Evolutionary conservation across 371 early-diverging fungal species (phyloP).

Genomic region (Rhizopus sp.): DNA sequence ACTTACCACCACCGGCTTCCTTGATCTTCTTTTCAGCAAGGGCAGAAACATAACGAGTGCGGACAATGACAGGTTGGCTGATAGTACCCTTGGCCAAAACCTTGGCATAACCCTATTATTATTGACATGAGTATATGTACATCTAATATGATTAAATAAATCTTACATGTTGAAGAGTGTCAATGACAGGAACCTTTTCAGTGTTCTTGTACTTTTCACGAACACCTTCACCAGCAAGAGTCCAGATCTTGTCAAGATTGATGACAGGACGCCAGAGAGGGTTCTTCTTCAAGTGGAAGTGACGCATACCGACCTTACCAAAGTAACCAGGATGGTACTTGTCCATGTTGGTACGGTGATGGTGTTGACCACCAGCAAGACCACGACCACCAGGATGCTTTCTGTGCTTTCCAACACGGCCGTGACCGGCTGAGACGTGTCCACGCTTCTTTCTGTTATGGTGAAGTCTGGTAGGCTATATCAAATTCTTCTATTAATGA

Average conservation of each 20-base stretch:
- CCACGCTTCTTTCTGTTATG: slow-evolving; percentile 91
- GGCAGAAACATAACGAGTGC: slow-evolving; percentile 94
- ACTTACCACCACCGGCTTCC: slow-evolving; percentile 89
- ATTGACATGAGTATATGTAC: not conserved
- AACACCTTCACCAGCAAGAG: slow-evolving; percentile 91
- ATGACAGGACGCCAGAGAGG: slow-evolving; percentile 84
- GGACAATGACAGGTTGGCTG: slow-evolving; percentile 97
- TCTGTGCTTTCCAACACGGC: slow-evolving; percentile 98
- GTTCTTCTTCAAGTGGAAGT: slow-evolving; percentile 98
- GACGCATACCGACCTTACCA: slow-evolving; percentile 99
- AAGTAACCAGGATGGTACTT: slow-evolving; percentile 99
- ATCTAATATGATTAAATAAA: not conserved
- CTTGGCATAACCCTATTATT: slow-evolving; percentile 88
- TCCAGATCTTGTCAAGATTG: slow-evolving; percentile 95
- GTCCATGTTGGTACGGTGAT: slow-evolving; percentile 99
- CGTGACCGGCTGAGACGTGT: slow-evolving; percentile 94
- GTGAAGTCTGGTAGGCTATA: slow-evolving; percentile 82
- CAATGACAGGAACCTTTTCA: slow-evolving; percentile 93
- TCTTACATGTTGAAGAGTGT: slow-evolving; percentile 77
- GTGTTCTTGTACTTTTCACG: slow-evolving; percentile 86
- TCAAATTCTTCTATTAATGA: not conserved
- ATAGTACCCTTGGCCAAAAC: slow-evolving; percentile 96
- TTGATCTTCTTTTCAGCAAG: slow-evolving; percentile 99
- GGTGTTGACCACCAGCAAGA: slow-evolving; percentile 99
- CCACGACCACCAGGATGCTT: slow-evolving; percentile 99